Conservation (phyloP, 108 stramenopile genomes). For the Nitzschia inconspicua region DNA sequence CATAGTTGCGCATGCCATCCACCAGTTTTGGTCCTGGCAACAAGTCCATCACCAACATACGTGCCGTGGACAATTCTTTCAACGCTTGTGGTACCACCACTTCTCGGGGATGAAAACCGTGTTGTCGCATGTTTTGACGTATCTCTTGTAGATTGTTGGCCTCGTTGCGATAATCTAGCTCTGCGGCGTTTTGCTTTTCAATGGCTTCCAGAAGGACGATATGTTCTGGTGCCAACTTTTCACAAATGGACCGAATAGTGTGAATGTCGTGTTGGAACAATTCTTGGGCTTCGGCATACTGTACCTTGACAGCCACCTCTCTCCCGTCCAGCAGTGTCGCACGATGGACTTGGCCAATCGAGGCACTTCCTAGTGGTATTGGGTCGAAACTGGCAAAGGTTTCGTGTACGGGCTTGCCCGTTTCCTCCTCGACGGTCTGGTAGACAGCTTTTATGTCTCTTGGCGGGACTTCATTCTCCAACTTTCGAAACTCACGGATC, state of each 20-base stretch:
- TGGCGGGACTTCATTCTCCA: slow-evolving; percentile 80
- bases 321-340: slow-evolving; percentile 51
- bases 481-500: slow-evolving; percentile 53
- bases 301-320: slow-evolving; percentile 93
- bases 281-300: slow-evolving; percentile 82
- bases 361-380: slow-evolving; percentile 91
- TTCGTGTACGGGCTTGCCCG: slow-evolving; percentile 46
- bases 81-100: slow-evolving; percentile 58
- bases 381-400: slow-evolving; percentile 81
- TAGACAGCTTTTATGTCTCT: slow-evolving; percentile 48
- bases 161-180: slow-evolving; percentile 72
- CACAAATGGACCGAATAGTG: slow-evolving; percentile 65
- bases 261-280: slow-evolving; percentile 76
- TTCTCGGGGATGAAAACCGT: slow-evolving; percentile 46
- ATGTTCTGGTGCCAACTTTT: slow-evolving; percentile 59
- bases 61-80: slow-evolving; percentile 49
- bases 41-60: slow-evolving; percentile 83
- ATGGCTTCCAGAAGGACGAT: slow-evolving; percentile 49
- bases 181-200: slow-evolving; percentile 48
- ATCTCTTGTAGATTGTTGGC: slow-evolving; percentile 68
- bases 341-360: slow-evolving; percentile 96
- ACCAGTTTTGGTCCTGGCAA: slow-evolving; percentile 68
- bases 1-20: slow-evolving; percentile 35
- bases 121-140: slow-evolving; percentile 45
- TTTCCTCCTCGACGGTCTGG: slow-evolving; percentile 50